Evolutionary conservation across 2,329 filamentous ascomycete genomes (phyloP).

Genomic region (Alternaria conjuncta): DNA sequence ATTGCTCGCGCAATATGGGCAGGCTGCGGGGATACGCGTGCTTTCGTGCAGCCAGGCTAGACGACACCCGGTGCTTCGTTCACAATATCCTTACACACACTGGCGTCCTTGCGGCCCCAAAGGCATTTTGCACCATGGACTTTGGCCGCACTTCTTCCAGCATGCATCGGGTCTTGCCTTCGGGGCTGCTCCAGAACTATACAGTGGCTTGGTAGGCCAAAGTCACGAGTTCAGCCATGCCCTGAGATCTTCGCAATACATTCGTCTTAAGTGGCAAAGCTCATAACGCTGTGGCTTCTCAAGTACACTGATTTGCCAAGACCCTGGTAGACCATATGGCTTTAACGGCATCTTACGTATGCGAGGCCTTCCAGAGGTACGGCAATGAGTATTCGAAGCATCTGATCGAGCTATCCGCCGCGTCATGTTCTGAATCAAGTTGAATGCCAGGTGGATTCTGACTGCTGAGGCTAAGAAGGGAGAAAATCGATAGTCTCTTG

Average conservation of each 20-base stretch:
- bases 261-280: constrained; percentile 32
- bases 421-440: constrained; percentile 25
- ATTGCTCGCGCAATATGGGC: constrained; percentile 32
- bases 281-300: constrained; percentile 9
- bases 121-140: not conserved
- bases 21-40: constrained; percentile 21
- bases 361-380: constrained; percentile 18
- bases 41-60: constrained; percentile 29
- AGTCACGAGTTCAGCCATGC: constrained; percentile 16
- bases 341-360: constrained; percentile 20
- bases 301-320: constrained; percentile 30
- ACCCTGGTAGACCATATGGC: constrained; percentile 22
- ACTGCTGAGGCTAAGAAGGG: constrained; percentile 19
- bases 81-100: constrained; percentile 26
- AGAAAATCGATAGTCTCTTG: constrained; percentile 42
- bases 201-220: constrained; percentile 13
- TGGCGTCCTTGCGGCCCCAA: not conserved
- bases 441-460: constrained; percentile 2
- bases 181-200: constrained; percentile 12
- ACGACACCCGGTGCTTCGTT: constrained; percentile 29
- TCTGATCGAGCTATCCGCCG: constrained; percentile 16
- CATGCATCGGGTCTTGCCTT: constrained; percentile 8
- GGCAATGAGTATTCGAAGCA: constrained; percentile 16
- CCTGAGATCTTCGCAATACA: constrained; percentile 18
- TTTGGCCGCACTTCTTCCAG: not conserved